Base-by-base conservation (phyloP, 306 rosid species). In the Clitoria ternatea region DNA sequence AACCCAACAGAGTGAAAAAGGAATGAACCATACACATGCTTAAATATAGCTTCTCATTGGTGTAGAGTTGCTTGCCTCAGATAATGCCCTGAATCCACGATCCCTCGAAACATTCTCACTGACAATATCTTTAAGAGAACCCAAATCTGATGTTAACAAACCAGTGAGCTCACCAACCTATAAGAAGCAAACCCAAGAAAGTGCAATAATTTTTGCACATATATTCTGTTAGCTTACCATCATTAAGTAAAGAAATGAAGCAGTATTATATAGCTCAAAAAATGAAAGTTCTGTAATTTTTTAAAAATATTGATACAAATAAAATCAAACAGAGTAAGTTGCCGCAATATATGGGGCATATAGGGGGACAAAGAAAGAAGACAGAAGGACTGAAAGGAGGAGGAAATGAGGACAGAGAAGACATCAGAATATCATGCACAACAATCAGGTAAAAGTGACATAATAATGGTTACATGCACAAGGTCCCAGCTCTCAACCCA, bases 21-120 rank as follows among this genome's bases (percentile, higher is more conserved):
- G 45, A 81, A 81, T 24, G 29, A 78, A 76, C 36, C 62, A 49
- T 64, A 70, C 71, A 79, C 74, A 74, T 82, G 84, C 89, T 81
- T 72, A 78, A 84, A 81, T 80, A 82, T 81, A 71, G 78, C 98
- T 83, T 86, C 96, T 80, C 80, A 79, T 75, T 87, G 92, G 88
- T 88, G 92, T 60, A 94, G 92, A 90, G 85, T 90, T 85, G 88
- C 97, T 94, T 90, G 98, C 98, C 98, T 94, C 98, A 64, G 98
- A 81, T 82, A 89, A 75, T 79, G 98, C 97, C 84, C 98, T 88
- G 89, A 94, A 91, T 72, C 95, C 96, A 0, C 96, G 95, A 74
- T 94, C 99, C 80, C 99, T 90, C 63, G 99, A 89, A 62, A 91
- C 78, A 70, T 94, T 94, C 69, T 91, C 97, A 22, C 91, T 79